phyloP scores from a whole-genome alignment of 2,329 filamentous ascomycete genomes.

The Sclerotinia minor region DNA sequence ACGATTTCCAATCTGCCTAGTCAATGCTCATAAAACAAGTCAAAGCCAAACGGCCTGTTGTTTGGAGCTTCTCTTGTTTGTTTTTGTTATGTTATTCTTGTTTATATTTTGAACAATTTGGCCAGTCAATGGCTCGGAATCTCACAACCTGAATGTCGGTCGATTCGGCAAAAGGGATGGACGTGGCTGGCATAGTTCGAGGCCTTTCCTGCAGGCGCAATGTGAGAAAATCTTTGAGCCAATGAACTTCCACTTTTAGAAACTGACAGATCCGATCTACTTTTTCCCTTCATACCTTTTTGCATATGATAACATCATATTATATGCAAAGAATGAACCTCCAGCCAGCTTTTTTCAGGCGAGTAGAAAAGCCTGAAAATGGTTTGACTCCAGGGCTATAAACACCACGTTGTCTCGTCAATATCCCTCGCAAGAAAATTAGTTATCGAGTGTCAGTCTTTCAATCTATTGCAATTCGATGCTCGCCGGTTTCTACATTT shows the following conservation, averaged over 20 bases:
- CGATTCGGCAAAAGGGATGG: constrained; percentile 17
- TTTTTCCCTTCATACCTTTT: constrained; percentile 18
- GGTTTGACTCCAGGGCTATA: constrained; percentile 21
- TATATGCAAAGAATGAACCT: constrained; percentile 19
- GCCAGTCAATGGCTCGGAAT: constrained; percentile 13
- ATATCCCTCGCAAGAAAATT: constrained; percentile 15
- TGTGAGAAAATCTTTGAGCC: constrained; percentile 6
- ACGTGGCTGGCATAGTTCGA: constrained; percentile 18
- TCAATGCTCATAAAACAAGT: background rate
- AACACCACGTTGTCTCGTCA: constrained; percentile 23
- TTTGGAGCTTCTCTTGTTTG: background rate
- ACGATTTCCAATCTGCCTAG: background rate
- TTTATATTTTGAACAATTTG: background rate
- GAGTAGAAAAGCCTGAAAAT: background rate
- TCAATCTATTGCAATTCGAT: constrained; percentile 1
- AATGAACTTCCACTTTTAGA: constrained; percentile 6
- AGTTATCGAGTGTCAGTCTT: constrained; percentile 17
- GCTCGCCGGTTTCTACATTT: constrained; percentile 4
- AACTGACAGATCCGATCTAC: constrained; percentile 19
- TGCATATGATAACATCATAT: constrained; percentile 18
- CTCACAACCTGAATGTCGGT: background rate
- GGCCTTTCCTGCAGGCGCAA: constrained; percentile 20
- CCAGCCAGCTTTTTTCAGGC: constrained; percentile 20
- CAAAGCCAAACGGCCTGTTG: background rate
- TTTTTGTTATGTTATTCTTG: background rate